Evolutionary conservation across 176 grass and related monocot species (phyloP), one percentile per base, ranked within the genome.

Genomic region (Leersia perrieri): DNA sequence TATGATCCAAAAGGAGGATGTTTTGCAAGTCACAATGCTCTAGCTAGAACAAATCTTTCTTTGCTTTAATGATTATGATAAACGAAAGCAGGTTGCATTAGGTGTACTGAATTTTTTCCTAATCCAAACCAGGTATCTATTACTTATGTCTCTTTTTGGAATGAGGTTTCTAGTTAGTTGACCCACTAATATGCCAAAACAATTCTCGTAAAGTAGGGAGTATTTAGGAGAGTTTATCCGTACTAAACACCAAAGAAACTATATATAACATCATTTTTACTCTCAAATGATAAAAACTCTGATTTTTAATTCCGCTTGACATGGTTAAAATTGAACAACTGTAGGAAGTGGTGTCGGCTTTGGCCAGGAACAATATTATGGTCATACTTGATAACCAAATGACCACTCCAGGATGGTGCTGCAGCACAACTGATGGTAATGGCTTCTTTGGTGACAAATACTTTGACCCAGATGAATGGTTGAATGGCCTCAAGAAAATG

Each of bases 321-420:
- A 63, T 68, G 5, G 63, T 3, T 60, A 5, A 4, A 68, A 74
- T 33, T 79, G 39, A 60, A 78, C 63, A 69, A 63, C 36, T 51
- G 29, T 82, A 98, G 95, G 88, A 91, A 76, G 92, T 98, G 63
- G 90, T 98, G 15, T 80, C 84, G 66, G 75, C 83, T 87, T 74
- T 98, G 74, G 84, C 78, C 26, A 93, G 78, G 79, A 92, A 88
- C 64, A 85, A 82, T 44, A 74, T 98, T 63, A 98, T 98, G 95
- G 83, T 94, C 62, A 98, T 98, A 87, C 92, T 94, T 77, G 95
- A 98, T 89, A 98, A 98, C 66, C 95, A 98, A 92, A 87, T 98
- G 42, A 98, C 88, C 20, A 94, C 83, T 47, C 90, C 92, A 65
- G 86, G 90, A 55, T 98, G 95, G 95, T 94, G 92, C 70, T 98